Evolutionary conservation across 2,329 filamentous ascomycete genomes (phyloP), one percentile per base, ranked within the genome.

Genomic region (Botryosphaeria dothidea): DNA sequence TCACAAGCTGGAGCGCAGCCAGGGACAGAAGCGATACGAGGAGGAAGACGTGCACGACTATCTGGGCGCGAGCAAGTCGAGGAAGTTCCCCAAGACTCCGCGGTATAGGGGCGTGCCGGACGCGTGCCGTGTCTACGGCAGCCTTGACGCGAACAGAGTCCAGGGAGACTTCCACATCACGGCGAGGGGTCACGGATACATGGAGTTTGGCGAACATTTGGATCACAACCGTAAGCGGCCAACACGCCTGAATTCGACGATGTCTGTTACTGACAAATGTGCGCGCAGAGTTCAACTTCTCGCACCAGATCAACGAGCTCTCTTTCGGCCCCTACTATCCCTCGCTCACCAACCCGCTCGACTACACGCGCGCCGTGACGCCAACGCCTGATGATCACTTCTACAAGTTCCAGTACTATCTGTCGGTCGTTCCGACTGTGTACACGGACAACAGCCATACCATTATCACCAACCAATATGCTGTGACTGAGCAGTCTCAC

Each of bases 141-240:
- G 88, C 72, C 78, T 99, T 76, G 91, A 96, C 70, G 86, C 96
- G 70, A 99, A 99, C 79, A 96, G 96, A 81, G 95, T 99, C 49
- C 94, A 97, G 79, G 95, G 94, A 3, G 94, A 99, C 77, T 98
- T 99, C 75, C 95, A 99, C 76, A 95, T 99, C 73, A 99, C 95
- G 1, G 95, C 95, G 3, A 83, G 93, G 67, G 95, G 95, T 0
- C 94, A 98, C 77, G 95, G 95, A n/a, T 99, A 99, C 78, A 86
- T 87, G 78, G 92, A 93, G 74, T 84, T 88, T 69, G 91, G 89
- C 43, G 82, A 84, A 67, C 93, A 98, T 81, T 80, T 98, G 69
- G 91, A 96, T 72, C 94, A 98, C 77, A 82, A 76, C 45, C 78
- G 92, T 95, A 84, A 79, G 88, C 3, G 23, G 4, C 49, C 27